Evolutionary conservation across 2,329 filamentous ascomycete genomes (phyloP), one percentile per base, ranked within the genome.

Genomic region (Ustulina deusta): DNA sequence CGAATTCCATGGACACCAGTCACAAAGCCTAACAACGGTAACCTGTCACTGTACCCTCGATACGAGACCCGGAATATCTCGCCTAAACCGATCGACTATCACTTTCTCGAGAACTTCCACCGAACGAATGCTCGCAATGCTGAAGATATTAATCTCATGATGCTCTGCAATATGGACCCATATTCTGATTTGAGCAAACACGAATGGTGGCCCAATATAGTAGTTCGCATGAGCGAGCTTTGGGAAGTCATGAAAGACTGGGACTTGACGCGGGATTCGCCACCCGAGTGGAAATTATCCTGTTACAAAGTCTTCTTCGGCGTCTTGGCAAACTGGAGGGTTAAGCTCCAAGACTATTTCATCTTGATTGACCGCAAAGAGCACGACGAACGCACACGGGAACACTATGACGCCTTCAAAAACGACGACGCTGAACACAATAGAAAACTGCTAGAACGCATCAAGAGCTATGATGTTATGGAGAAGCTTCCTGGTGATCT

Each of bases 91-190:
- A 59, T 54, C 38, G 62, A 59, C 46, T 64, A 52, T 22, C 49
- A 48, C 9, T 65, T 60, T 32, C 62, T 65, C 15, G 62, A 65
- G 10, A 65, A 60, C 15, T 65, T 65, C n/a, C 62, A 60, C 29
- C 1, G 1, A 29, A 54, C 36, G 5, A 52, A 54, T 22, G 0
- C 15, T 11, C 5, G 20, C 3, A 32, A 32, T n/a, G 6, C 15
- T 5, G 0, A 3, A 20, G 6, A 32, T 10, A 38, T 29, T 20
- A 17, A 32, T 32, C 10, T 1, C 1, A 49, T 27, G 22, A 15
- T n/a, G 7, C 7, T 3, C 22, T 25, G 4, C 11, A 36, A 17
- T 20, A n/a, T n/a, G n/a, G n/a, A n/a, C n/a, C n/a, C n/a, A n/a
- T n/a, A n/a, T n/a, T n/a, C n/a, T n/a, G n/a, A n/a, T n/a, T n/a